Conservation (phyloP, 192 early-diverging fungal genomes). For the Backusella morwellensis region DNA sequence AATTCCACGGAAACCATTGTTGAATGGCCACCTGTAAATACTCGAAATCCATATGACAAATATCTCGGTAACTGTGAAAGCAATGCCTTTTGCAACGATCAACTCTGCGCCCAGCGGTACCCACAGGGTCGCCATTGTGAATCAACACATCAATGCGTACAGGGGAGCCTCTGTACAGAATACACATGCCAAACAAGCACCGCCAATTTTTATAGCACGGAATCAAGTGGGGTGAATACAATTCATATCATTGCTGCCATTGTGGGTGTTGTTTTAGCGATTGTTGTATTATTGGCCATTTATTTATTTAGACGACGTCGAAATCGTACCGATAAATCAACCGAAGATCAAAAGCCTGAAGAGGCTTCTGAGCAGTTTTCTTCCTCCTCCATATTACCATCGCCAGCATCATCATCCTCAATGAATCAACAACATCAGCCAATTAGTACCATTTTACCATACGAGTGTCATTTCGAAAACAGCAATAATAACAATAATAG, state of each 20-base stretch:
- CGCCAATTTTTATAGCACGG: background rate
- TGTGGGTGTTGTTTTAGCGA: background rate
- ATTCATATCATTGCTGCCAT: background rate
- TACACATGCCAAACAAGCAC: background rate
- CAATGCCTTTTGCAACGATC: background rate
- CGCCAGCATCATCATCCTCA: background rate
- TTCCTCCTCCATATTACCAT: background rate
- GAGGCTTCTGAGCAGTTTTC: background rate
- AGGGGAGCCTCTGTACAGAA: conserved; percentile 1
- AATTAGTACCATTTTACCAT: background rate
- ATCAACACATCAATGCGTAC: background rate
- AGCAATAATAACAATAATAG: background rate
- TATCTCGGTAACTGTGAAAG: background rate
- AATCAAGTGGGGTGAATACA: background rate
- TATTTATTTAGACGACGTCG: background rate
- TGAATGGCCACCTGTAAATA: conserved; percentile 3
- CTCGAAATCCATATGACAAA: background rate
- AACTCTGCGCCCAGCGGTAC: background rate
- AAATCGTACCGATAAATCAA: background rate
- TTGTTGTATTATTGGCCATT: background rate
- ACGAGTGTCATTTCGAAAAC: background rate
- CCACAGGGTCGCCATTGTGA: background rate
- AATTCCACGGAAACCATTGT: background rate
- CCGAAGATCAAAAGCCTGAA: background rate
- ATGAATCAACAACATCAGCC: background rate